Evolutionary conservation across 495 filamentous ascomycete species (phyloP).

Genomic region (Aspergillus funiculosus): DNA sequence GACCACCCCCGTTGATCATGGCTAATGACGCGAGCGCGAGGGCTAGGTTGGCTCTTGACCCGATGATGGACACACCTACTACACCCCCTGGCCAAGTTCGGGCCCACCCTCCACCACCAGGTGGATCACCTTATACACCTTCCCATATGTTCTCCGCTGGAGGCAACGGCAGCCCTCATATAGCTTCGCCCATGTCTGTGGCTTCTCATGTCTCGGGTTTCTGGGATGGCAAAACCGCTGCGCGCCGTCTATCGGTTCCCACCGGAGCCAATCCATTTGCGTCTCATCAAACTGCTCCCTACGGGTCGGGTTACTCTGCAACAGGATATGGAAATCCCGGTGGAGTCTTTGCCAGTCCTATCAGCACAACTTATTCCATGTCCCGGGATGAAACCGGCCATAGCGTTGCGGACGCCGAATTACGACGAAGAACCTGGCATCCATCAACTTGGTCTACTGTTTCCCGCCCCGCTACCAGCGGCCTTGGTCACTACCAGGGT

Average conservation of each 20-base stretch:
- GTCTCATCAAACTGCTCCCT: slow-evolving; percentile 50
- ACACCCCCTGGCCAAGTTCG: slow-evolving; percentile 45
- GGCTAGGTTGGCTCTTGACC: slow-evolving; percentile 5
- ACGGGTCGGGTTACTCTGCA: slow-evolving; percentile 49
- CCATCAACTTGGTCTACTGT: slow-evolving; percentile 61
- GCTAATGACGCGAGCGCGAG: slow-evolving; percentile 59
- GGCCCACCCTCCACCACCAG: slow-evolving; percentile 46
- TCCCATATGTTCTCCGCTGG: slow-evolving; percentile 64
- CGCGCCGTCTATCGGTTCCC: slow-evolving; percentile 75
- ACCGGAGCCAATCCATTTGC: slow-evolving; percentile 70
- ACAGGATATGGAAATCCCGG: slow-evolving; percentile 50
- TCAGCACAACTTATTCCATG: slow-evolving; percentile 56
- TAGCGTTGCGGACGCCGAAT: slow-evolving; percentile 62
- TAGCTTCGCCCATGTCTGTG: slow-evolving; percentile 63
- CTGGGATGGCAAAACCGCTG: slow-evolving; percentile 64
- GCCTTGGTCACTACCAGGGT: slow-evolving; percentile 53
- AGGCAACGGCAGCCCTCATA: slow-evolving; percentile 62
- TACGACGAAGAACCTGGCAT: slow-evolving; percentile 85
- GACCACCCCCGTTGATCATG: slow-evolving; percentile 81
- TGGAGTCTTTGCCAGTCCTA: slow-evolving; percentile 66
- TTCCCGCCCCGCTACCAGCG: slow-evolving; percentile 57
- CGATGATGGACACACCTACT: slow-evolving; percentile 52
- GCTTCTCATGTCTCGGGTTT: slow-evolving; percentile 60
- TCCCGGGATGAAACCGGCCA: slow-evolving; percentile 60
- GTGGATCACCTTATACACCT: slow-evolving; percentile 54